phyloP scores from a whole-genome alignment of 208 protist species.

The Tritrichomonas musculus region DNA sequence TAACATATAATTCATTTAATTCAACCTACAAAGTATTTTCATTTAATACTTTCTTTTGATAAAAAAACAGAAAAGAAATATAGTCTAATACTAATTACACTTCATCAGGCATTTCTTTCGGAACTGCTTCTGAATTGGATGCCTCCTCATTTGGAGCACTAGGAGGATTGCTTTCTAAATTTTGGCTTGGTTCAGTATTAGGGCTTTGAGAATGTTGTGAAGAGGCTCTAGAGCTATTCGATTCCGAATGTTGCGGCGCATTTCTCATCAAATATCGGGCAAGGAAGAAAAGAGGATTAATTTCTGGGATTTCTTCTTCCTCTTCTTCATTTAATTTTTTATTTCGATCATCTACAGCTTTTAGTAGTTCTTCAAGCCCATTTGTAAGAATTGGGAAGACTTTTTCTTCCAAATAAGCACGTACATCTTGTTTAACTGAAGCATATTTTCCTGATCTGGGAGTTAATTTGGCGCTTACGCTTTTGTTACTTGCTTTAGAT shows the following conservation, averaged over 20 bases:
- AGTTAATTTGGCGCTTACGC: no score
- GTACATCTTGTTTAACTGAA: neutral
- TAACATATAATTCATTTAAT: no score
- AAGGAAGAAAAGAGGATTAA: neutral
- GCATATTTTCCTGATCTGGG: no score
- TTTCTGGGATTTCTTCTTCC: neutral
- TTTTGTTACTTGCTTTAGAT: no score
- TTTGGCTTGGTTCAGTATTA: neutral
- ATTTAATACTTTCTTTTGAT: no score
- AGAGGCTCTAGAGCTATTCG: neutral
- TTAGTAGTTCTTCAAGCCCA: neutral
- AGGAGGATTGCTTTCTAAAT: neutral
- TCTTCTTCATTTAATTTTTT: conserved; percentile 1
- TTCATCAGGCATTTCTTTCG: no score
- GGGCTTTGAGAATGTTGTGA: neutral
- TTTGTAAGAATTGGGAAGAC: neutral
- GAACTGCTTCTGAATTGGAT: no score
- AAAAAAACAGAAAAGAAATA: no score
- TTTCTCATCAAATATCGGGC: neutral
- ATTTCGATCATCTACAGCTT: neutral
- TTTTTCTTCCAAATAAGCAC: conserved; percentile 14
- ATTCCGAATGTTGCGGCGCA: neutral
- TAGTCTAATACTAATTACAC: no score
- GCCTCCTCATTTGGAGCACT: no score
- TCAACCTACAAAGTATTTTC: no score